Evolutionary conservation across 73 alveolate genomes (phyloP).

Genomic region (Uronychia setigera): DNA sequence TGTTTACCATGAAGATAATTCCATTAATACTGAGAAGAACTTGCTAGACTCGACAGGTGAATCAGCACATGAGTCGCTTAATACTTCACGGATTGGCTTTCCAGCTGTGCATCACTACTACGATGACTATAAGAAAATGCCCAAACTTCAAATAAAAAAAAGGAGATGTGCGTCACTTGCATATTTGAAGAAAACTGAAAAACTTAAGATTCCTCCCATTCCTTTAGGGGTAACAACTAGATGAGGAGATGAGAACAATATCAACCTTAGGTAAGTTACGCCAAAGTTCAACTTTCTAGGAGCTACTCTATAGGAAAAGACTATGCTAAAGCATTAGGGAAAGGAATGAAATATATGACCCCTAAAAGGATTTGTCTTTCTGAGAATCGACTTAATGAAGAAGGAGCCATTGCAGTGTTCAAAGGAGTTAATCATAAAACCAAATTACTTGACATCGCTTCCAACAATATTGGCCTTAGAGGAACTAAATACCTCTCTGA

Average conservation of each 20-base stretch:
- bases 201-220: background rate
- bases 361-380: slow-evolving; percentile 1
- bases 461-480: background rate
- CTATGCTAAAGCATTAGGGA: slow-evolving; percentile 7
- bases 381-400: background rate
- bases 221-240: background rate
- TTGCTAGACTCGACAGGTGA: background rate
- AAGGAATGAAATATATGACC: background rate
- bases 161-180: slow-evolving; percentile 1
- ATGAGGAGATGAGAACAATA: background rate
- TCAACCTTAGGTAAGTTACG: background rate
- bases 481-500: background rate
- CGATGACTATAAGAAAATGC: background rate
- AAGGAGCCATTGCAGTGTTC: background rate
- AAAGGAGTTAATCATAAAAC: background rate
- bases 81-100: background rate
- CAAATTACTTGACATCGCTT: background rate
- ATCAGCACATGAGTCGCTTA: background rate
- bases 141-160: background rate
- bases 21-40: background rate
- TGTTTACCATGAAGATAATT: background rate
- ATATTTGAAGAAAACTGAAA: background rate
- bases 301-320: background rate
- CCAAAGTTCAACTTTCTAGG: background rate
- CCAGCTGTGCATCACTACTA: background rate